phyloP scores from a whole-genome alignment of 2,329 filamentous ascomycete genomes.

The Cercospora zeae-maydis region DNA sequence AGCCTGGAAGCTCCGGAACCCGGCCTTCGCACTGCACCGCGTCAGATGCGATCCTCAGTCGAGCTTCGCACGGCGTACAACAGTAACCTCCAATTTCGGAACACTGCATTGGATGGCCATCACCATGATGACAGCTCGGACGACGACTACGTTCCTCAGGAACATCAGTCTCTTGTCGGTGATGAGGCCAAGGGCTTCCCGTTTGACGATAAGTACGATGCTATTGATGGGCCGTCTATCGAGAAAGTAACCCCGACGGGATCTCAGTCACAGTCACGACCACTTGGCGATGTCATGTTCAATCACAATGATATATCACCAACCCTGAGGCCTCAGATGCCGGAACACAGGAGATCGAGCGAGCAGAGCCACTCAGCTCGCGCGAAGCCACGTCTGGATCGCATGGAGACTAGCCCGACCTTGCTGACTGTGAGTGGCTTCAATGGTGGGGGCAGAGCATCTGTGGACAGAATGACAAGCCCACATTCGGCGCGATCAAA shows the following conservation, averaged over 20 bases:
- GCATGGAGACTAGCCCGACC: slow-evolving; percentile 33
- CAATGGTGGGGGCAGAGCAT: slow-evolving; percentile 17
- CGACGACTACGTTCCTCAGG: slow-evolving; percentile 15
- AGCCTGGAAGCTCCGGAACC: slow-evolving; percentile 24
- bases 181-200: slow-evolving; percentile 25
- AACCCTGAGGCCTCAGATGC: slow-evolving; percentile 8
- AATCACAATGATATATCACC: slow-evolving; percentile 24
- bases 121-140: slow-evolving; percentile 21
- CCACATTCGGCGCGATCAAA: slow-evolving; percentile 22
- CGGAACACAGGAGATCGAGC: slow-evolving; percentile 29
- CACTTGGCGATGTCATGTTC: slow-evolving; percentile 24
- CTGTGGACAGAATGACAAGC: slow-evolving; percentile 23
- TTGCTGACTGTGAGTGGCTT: slow-evolving; percentile 20
- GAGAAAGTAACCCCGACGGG: slow-evolving; percentile 36
- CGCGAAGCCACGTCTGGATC: slow-evolving; percentile 28
- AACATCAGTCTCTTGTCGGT: slow-evolving; percentile 7
- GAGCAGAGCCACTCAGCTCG: slow-evolving; percentile 22
- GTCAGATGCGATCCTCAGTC: slow-evolving; percentile 32
- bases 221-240: slow-evolving; percentile 37
- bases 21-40: slow-evolving; percentile 27
- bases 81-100: slow-evolving; percentile 25
- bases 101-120: slow-evolving; percentile 13
- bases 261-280: slow-evolving; percentile 32
- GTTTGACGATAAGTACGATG: slow-evolving; percentile 28
- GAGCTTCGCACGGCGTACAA: slow-evolving; percentile 29